Conservation (phyloP, 2,329 filamentous ascomycete species). For the Gyromitra esculenta region DNA sequence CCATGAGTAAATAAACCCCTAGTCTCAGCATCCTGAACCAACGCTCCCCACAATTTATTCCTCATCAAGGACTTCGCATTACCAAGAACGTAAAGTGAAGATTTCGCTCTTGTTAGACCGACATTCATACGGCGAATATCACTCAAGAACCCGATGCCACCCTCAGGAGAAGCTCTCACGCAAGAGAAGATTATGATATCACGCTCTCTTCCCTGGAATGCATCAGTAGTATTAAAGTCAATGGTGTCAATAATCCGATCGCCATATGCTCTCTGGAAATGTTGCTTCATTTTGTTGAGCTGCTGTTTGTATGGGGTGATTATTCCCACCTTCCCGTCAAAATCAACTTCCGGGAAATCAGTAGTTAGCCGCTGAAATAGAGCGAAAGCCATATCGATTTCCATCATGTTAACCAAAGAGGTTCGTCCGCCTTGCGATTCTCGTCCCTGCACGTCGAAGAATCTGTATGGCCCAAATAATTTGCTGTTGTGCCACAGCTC, state of each 20-base stretch:
- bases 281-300: constrained; percentile 77
- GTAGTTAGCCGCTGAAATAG: constrained; percentile 81
- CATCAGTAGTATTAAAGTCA: constrained; percentile 99
- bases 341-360: constrained; percentile 75
- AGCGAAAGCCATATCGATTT: constrained; percentile 85
- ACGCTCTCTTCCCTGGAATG: constrained; percentile 94
- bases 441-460: constrained; percentile 96
- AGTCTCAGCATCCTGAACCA: constrained; percentile 81
- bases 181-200: constrained; percentile 99
- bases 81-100: constrained; percentile 93
- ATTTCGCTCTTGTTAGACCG: constrained; percentile 94
- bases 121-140: constrained; percentile 99
- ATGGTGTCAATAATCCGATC: constrained; percentile 78
- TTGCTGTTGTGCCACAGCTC: constrained; percentile 86
- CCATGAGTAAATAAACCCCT: constrained; percentile 81
- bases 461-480: constrained; percentile 89
- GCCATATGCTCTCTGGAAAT: constrained; percentile 78
- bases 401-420: constrained; percentile 87
- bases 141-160: constrained; percentile 97
- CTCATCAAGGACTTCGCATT: constrained; percentile 86
- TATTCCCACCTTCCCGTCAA: constrained; percentile 87
- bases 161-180: constrained; percentile 87
- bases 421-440: constrained; percentile 82
- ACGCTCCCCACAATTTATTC: constrained; percentile 87
- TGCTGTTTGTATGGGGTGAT: constrained; percentile 99